Conservation (phyloP, 2,329 filamentous ascomycete genomes). For the Paecilomyces variotii region DNA sequence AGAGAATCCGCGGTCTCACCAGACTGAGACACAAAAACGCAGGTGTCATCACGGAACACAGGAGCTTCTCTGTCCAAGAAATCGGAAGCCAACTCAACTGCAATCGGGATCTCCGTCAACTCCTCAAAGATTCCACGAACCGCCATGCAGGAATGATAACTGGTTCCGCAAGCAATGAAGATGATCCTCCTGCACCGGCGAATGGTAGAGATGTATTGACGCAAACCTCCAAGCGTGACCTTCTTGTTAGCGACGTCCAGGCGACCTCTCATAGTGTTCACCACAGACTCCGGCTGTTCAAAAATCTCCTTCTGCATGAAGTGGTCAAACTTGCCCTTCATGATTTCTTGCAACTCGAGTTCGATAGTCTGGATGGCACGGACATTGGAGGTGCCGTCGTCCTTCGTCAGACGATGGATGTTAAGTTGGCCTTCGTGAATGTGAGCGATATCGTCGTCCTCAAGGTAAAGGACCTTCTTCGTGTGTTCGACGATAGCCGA, state of each 20-base stretch:
- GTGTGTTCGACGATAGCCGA: slow-evolving; percentile 99
- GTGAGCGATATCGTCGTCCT: slow-evolving; percentile 99
- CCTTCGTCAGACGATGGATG: slow-evolving; percentile 96
- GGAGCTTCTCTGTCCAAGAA: slow-evolving; percentile 95
- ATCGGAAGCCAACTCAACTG: slow-evolving; percentile 93
- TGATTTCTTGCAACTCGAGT: slow-evolving; percentile 98
- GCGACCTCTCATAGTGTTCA: slow-evolving; percentile 99
- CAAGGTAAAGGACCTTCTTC: slow-evolving; percentile 99
- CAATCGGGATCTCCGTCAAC: slow-evolving; percentile 93
- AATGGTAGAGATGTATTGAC: slow-evolving; percentile 94
- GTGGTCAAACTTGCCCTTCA: slow-evolving; percentile 99
- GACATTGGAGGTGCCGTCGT: slow-evolving; percentile 92
- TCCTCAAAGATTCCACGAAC: slow-evolving; percentile 97
- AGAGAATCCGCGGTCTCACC: slow-evolving; percentile 97
- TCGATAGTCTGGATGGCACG: slow-evolving; percentile 97
- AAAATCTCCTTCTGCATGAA: slow-evolving; percentile 99
- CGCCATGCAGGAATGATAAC: slow-evolving; percentile 99
- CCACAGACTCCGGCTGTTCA: slow-evolving; percentile 97
- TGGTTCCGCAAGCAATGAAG: slow-evolving; percentile 97
- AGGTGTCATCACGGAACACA: slow-evolving; percentile 98
- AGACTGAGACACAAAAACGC: slow-evolving; percentile 97
- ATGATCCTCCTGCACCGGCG: slow-evolving; percentile 95
- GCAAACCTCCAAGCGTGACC: slow-evolving; percentile 89
- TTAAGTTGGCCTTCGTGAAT: slow-evolving; percentile 98
- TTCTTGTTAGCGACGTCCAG: slow-evolving; percentile 88